phyloP scores from a whole-genome alignment of 208 protist genomes.

The Trypanosoma rangeli region DNA sequence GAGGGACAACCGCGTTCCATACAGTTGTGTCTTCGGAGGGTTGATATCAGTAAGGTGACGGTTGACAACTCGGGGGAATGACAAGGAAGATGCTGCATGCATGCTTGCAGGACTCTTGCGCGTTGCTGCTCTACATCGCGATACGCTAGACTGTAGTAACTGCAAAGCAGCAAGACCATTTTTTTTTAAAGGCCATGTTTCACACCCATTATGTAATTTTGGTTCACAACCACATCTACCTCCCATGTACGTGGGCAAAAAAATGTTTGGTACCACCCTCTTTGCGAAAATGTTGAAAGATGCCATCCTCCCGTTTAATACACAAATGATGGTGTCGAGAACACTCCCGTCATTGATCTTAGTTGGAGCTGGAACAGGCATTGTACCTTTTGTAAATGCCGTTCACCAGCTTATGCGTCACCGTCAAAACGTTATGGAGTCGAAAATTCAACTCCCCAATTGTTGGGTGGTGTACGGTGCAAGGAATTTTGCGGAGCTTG shows the following conservation, averaged over 20 bases:
- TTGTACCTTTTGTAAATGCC: conserved; percentile 73
- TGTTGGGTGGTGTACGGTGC: conserved; percentile 79
- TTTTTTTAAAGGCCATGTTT: conserved; percentile 25
- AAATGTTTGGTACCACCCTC: conserved; percentile 51
- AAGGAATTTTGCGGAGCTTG: conserved; percentile 47
- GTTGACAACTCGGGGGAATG: conserved; percentile 2
- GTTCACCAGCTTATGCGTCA: conserved; percentile 49
- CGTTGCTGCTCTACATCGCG: conserved; percentile 15
- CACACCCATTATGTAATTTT: conserved; percentile 30
- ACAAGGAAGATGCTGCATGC: conserved; percentile 7
- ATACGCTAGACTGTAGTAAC: not conserved
- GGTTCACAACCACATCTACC: not conserved
- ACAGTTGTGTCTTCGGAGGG: conserved; percentile 32
- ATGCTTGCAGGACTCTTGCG: conserved; percentile 24
- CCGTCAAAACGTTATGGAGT: conserved; percentile 17
- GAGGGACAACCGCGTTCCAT: conserved; percentile 12
- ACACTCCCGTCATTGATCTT: conserved; percentile 44
- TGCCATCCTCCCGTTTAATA: conserved; percentile 13
- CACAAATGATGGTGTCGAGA: not conserved
- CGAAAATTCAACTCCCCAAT: conserved; percentile 23
- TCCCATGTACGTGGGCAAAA: conserved; percentile 53
- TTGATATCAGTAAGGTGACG: conserved; percentile 17
- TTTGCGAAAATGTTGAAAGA: conserved; percentile 53
- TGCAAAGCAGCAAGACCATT: not conserved
- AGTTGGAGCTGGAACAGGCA: conserved; percentile 75